Conservation (phyloP, 345 rosid genomes). For the Microcos paniculata region DNA sequence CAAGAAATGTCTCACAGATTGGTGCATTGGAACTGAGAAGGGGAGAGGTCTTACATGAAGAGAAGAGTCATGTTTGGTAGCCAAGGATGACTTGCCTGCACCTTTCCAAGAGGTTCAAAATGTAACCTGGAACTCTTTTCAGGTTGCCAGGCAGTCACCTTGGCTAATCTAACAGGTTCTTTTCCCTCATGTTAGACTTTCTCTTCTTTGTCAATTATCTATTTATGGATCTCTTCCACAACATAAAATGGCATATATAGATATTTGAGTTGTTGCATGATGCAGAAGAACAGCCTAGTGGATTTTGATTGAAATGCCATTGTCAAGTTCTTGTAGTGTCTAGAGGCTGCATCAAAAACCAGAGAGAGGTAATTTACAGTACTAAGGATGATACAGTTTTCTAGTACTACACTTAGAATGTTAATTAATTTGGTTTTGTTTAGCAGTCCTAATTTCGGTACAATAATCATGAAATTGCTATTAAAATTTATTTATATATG, state of each 20-base stretch:
- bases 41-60: conserved; percentile 45
- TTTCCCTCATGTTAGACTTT: conserved; percentile 16
- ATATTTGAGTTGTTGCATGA: background rate
- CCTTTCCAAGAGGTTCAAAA: conserved; percentile 9
- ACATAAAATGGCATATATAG: background rate
- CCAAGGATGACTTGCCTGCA: conserved; percentile 67
- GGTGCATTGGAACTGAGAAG: conserved; percentile 4
- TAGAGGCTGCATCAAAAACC: background rate
- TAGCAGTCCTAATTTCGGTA: too few species aligned
- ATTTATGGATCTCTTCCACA: background rate
- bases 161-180: conserved; percentile 22
- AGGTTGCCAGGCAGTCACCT: conserved; percentile 23
- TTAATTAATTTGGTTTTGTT: too few species aligned
- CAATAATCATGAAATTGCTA: too few species aligned
- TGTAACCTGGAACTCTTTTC: background rate
- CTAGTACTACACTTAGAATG: too few species aligned
- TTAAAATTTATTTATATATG: too few species aligned
- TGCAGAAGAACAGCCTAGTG: background rate
- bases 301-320: background rate
- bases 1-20: background rate
- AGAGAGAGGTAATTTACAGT: too few species aligned
- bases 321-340: background rate
- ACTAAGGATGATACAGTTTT: too few species aligned
- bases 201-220: conserved; percentile 3
- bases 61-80: conserved; percentile 35